Conservation (phyloP, 345 rosid species). For the Eucalyptus lansdowneana region DNA sequence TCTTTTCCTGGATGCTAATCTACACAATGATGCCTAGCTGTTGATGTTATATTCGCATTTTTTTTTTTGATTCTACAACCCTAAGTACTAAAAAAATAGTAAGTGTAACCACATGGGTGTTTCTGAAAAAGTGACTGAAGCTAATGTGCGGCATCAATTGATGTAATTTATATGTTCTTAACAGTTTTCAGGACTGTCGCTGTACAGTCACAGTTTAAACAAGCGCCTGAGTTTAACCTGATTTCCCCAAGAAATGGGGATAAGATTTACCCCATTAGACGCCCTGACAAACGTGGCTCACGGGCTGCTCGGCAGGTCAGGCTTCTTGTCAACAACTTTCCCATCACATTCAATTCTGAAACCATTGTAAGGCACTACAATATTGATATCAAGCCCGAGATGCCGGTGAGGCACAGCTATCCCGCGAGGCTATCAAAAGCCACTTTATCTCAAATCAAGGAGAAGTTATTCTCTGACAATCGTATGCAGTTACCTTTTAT, state of each 20-base stretch:
- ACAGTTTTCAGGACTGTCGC: background rate
- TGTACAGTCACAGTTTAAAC: background rate
- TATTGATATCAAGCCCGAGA: constrained; percentile 38
- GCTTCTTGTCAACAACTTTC: constrained; percentile 60
- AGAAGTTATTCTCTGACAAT: constrained; percentile 29
- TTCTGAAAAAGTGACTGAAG: background rate
- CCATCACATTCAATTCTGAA: constrained; percentile 35
- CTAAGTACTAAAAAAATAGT: background rate
- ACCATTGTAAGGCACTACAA: constrained; percentile 51
- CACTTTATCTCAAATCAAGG: constrained; percentile 27
- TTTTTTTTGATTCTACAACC: background rate
- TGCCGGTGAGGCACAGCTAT: constrained; percentile 7
- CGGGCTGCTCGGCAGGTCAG: constrained; percentile 7
- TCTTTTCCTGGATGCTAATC: background rate
- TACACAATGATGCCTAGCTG: background rate
- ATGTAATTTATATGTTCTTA: background rate
- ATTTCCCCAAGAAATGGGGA: background rate
- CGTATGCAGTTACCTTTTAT: constrained; percentile 25
- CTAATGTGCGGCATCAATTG: background rate
- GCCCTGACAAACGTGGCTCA: constrained; percentile 58
- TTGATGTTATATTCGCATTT: background rate
- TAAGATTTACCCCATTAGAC: constrained; percentile 19
- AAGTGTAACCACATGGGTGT: background rate
- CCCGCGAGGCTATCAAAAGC: constrained; percentile 26
- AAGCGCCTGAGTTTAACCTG: background rate